Evolutionary conservation across 2,329 filamentous ascomycete species (phyloP), one percentile per base, ranked within the genome.

Genomic region (Aspergillus novofumigatus): DNA sequence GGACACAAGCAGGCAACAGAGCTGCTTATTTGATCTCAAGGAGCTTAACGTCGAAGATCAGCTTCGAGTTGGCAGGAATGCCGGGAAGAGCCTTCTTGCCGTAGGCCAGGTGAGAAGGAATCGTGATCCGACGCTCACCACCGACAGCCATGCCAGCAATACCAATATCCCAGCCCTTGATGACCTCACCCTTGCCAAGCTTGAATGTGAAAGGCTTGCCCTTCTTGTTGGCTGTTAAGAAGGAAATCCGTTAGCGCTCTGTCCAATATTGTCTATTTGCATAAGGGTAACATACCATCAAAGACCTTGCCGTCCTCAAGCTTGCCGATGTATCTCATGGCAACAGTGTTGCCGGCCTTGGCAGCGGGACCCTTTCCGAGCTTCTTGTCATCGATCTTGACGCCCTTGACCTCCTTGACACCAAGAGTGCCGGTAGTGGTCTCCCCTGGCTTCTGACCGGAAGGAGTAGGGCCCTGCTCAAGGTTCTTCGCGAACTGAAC

Each of bases 401-500:
- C 91, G 59, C 93, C 94, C 72, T 92, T 84, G 55, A 97, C 86
- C 56, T 86, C 86, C 81, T 91, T 94, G 69, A 91, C 83, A 61
- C 88, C 86, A 51, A 87, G 79, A 38, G 83, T 77, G 54, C 81
- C 81, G 69, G 82, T 82, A 67, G 82, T 77, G 70, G 81, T 82
- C 67, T 77, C 71, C 44, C 71, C 69, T 21, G 71, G 61, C 70
- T 80, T 75, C 62, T 79, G 76, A 63, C 83, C 79, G 56, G 90
- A 87, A 64, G 87, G 86, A 47, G 92, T 95, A 62, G 94, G 94
- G 59, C 94, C 94, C 78, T 96, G 92, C 82, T 97, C 94, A 62
- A 99, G 91, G 77, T 97, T 92, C 85, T 97, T 97, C 72, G 94
- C 93, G 75, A 99, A 99, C 77, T 96, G 91, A 60, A 99, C 94